Percentiles rank a stretch among this genome's conserved stretches.
phyloP scores from a whole-genome alignment of 148 eudicot genomes.

The Camellia lanceoleosa region DNA sequence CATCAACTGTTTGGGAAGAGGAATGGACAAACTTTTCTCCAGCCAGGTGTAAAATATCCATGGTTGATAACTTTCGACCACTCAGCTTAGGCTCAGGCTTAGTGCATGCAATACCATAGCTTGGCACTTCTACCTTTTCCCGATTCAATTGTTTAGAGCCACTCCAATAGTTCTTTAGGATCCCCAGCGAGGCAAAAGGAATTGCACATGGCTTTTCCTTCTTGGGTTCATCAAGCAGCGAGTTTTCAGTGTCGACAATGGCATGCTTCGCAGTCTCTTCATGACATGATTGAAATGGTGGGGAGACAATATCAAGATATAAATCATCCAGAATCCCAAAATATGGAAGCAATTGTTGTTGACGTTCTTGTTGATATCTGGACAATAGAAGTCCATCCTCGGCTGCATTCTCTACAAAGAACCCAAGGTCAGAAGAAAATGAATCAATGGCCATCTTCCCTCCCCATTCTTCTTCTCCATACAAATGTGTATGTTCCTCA shows the following conservation, averaged over 20 bases:
- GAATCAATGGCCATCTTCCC: not conserved
- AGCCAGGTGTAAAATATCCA: conserved; percentile 28
- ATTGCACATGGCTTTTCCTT: not conserved
- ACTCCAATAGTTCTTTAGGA: conserved; percentile 15
- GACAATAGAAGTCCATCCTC: not conserved
- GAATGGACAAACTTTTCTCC: conserved; percentile 33
- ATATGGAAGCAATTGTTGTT: not conserved
- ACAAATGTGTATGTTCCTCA: not conserved
- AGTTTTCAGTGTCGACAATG: not conserved
- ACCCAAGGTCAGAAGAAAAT: conserved; percentile 2
- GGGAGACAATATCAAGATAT: conserved; percentile 12
- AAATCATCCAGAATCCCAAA: conserved; percentile 3
- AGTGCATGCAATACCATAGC: not conserved
- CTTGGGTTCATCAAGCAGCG: not conserved
- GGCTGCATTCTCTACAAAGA: not conserved
- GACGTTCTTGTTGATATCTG: conserved; percentile 13
- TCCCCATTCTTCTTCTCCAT: not conserved
- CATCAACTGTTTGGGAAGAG: conserved; percentile 11
- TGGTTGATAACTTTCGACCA: conserved; percentile 20
- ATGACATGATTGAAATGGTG: conserved; percentile 14
- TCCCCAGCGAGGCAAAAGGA: conserved; percentile 19
- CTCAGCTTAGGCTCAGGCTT: not conserved
- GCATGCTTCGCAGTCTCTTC: conserved; percentile 19
- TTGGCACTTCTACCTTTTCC: not conserved
- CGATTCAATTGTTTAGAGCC: conserved; percentile 4